A percentile compares a stretch with the other conserved stretches of the same genome.
Conservation (phyloP, 2,329 filamentous ascomycete genomes). For the Simplicillium sp. region DNA sequence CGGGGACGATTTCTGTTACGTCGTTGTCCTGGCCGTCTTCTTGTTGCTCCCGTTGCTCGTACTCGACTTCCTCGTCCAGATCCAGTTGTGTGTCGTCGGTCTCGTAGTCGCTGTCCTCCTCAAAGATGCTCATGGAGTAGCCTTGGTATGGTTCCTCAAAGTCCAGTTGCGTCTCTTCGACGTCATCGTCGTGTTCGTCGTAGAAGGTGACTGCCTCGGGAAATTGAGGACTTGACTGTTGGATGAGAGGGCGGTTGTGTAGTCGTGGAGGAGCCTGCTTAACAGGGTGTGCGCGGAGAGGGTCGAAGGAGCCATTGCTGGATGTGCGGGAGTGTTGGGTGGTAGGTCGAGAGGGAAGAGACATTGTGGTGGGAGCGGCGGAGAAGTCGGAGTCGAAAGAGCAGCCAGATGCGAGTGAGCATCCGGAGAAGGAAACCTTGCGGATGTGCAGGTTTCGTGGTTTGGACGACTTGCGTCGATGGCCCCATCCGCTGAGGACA, state of each 20-base stretch:
- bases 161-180: slow-evolving; percentile 3
- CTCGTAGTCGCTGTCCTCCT: slow-evolving; percentile 13
- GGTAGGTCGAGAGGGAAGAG: slow-evolving; percentile 6
- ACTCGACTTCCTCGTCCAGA: slow-evolving; percentile 14
- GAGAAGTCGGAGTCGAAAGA: slow-evolving; percentile 21
- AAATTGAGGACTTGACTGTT: slow-evolving; percentile 10
- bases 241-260: slow-evolving; percentile 24
- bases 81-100: slow-evolving; percentile 5
- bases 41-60: slow-evolving; percentile 19
- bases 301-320: slow-evolving; percentile 18
- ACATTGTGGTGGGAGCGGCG: slow-evolving; percentile 17
- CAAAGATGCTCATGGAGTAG: slow-evolving; percentile 4
- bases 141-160: slow-evolving; percentile 5
- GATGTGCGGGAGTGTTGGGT: slow-evolving; percentile 12
- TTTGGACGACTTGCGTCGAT: slow-evolving; percentile 23
- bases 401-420: slow-evolving; percentile 25
- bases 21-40: slow-evolving; percentile 15
- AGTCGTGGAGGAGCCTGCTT: slow-evolving; percentile 26
- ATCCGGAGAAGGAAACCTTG: slow-evolving; percentile 30
- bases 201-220: slow-evolving; percentile 17
- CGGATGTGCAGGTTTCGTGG: slow-evolving; percentile 27
- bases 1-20: slow-evolving; percentile 16
- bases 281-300: slow-evolving; percentile 23
- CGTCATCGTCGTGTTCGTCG: slow-evolving; percentile 14
- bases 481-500: slow-evolving; percentile 24